phyloP scores from a whole-genome alignment of 176 grass and related monocot genomes.

The Cenchrus americanus region DNA sequence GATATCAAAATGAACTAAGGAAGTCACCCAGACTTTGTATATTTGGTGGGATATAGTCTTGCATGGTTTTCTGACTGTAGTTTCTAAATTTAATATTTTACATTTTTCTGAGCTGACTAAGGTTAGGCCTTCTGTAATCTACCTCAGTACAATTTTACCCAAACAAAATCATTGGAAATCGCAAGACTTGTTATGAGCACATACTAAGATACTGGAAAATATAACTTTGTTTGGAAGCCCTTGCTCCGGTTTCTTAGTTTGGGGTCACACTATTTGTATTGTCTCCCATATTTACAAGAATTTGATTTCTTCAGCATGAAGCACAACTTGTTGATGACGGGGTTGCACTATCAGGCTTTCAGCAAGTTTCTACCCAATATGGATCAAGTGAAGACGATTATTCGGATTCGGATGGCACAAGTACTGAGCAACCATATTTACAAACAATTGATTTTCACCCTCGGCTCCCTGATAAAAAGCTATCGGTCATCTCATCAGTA shows the following conservation, averaged over 20 bases:
- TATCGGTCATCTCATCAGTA: constrained; percentile 53
- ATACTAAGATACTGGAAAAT: neutral
- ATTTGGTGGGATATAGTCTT: neutral
- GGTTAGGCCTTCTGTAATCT: neutral
- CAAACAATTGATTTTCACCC: constrained; percentile 51
- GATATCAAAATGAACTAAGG: too few species aligned
- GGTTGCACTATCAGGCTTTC: constrained; percentile 67
- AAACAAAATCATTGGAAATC: neutral
- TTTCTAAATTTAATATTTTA: constrained; percentile 9
- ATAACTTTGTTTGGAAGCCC: neutral
- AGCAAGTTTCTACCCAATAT: constrained; percentile 64
- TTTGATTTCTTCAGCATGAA: constrained; percentile 63
- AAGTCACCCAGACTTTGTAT: neutral
- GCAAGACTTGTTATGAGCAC: constrained; percentile 25
- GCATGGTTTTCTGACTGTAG: neutral
- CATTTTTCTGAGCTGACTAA: neutral
- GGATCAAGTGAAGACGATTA: constrained; percentile 93
- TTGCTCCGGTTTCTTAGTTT: constrained; percentile 1
- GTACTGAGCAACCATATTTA: constrained; percentile 58
- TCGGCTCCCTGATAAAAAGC: constrained; percentile 55
- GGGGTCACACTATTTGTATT: constrained; percentile 19
- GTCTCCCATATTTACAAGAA: constrained; percentile 17
- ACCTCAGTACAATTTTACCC: neutral
- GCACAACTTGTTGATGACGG: constrained; percentile 86
- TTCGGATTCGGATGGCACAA: constrained; percentile 73